Conservation (phyloP, 257 asterid genomes). For the Nicotiana attenuata region DNA sequence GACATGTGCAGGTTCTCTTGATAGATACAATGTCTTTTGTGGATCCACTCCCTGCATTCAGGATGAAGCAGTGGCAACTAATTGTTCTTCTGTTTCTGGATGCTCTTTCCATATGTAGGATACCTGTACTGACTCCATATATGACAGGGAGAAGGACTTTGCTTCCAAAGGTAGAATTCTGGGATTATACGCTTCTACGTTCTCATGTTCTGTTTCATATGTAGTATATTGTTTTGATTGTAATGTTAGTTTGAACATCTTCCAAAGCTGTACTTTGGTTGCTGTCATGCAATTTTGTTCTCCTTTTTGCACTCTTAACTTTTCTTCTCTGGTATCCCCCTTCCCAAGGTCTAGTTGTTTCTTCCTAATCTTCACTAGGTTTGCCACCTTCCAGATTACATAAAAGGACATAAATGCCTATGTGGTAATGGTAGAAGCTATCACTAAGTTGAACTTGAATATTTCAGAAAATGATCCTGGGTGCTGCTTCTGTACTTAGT, state of each 20-base stretch:
- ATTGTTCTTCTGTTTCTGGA: constrained; percentile 68
- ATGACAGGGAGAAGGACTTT: constrained; percentile 50
- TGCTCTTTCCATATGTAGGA: constrained; percentile 77
- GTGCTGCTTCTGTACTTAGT: not conserved
- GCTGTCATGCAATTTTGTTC: not conserved
- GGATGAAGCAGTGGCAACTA: constrained; percentile 86
- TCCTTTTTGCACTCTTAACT: not conserved
- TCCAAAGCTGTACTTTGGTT: not conserved
- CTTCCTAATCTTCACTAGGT: not conserved
- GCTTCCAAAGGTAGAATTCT: constrained; percentile 65
- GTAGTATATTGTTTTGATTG: not conserved
- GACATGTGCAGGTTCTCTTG: constrained; percentile 54
- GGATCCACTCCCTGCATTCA: constrained; percentile 79
- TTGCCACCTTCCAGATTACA: not conserved
- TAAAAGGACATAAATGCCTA: not conserved
- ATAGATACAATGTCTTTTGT: constrained; percentile 77
- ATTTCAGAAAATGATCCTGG: not conserved
- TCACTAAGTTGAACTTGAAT: not conserved
- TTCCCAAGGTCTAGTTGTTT: not conserved
- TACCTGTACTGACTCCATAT: constrained; percentile 53
- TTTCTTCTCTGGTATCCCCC: not conserved
- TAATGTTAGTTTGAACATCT: not conserved
- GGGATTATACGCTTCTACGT: constrained; percentile 6
- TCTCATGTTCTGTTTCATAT: not conserved
- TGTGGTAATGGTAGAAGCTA: not conserved